These are phyloP conservation scores for Gossypium herbaceum DNA, from an alignment of 345 rosid species.

Conservation along the genomic window DNA sequence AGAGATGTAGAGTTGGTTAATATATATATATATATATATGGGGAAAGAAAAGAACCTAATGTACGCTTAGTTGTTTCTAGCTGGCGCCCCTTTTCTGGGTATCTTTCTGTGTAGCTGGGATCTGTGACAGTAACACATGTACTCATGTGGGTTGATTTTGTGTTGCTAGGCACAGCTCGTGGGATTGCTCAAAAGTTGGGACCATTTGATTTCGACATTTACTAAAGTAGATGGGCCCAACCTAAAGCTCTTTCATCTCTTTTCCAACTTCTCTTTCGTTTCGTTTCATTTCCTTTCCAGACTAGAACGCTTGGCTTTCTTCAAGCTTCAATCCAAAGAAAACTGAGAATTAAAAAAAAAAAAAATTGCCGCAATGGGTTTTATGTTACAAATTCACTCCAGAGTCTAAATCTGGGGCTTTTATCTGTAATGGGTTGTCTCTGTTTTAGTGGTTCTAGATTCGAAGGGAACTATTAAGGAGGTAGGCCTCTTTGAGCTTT, in stretches of 20 bases:
- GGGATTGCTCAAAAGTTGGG: conserved; percentile 22
- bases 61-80: conserved; percentile 40
- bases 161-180: conserved; percentile 21
- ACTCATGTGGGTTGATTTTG: conserved; percentile 28
- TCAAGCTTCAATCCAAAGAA: not conserved
- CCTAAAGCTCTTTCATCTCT: not conserved
- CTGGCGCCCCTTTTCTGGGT: conserved; percentile 29
- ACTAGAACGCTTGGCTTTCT: not conserved
- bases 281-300: not conserved
- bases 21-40: not conserved
- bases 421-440: not conserved
- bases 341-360: not conserved
- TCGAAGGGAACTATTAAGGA: not conserved
- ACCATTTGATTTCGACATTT: conserved; percentile 16
- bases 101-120: conserved; percentile 19
- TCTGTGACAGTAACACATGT: conserved; percentile 10
- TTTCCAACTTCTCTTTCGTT: too few species aligned
- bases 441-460: not conserved
- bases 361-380: too few species aligned
- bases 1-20: conserved; percentile 1
- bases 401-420: not conserved
- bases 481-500: not conserved
- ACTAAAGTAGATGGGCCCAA: conserved; percentile 9
- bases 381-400: not conserved
- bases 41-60: not conserved